A percentile compares a stretch with the other conserved stretches of the same genome.
These are phyloP conservation scores for Trypanosoma congolense DNA, from an alignment of 208 protist genomes.

Conservation along the genomic window DNA sequence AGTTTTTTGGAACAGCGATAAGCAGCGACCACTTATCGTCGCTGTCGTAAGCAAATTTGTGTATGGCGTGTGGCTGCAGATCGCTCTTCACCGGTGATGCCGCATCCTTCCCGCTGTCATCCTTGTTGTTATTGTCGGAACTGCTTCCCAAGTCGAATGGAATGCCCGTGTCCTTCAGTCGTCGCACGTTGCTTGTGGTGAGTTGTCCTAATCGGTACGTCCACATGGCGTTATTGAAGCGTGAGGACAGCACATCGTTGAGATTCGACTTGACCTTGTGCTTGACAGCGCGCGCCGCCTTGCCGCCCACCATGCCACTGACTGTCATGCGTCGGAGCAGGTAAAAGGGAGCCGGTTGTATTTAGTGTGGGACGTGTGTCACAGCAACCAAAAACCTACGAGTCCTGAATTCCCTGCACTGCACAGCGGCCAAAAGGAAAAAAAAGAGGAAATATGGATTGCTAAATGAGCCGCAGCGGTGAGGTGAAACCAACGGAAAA, in stretches of 20 bases:
- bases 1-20: slow-evolving; percentile 70
- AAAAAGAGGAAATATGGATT: too few species aligned
- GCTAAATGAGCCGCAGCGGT: too few species aligned
- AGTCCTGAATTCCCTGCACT: too few species aligned
- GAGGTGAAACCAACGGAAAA: too few species aligned
- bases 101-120: slow-evolving; percentile 10
- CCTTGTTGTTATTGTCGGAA: neutral
- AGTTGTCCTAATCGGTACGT: slow-evolving; percentile 79
- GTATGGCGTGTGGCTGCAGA: slow-evolving; percentile 76
- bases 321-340: neutral
- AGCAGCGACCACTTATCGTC: slow-evolving; percentile 66
- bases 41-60: slow-evolving; percentile 68
- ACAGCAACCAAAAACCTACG: too few species aligned
- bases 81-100: slow-evolving; percentile 65
- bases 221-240: slow-evolving; percentile 75
- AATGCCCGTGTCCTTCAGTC: slow-evolving; percentile 50
- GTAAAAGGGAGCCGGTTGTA: too few species aligned
- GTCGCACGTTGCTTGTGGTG: slow-evolving; percentile 72
- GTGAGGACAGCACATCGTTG: slow-evolving; percentile 46
- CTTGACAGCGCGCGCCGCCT: slow-evolving; percentile 56
- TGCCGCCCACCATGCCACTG: neutral
- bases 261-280: slow-evolving; percentile 69
- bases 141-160: slow-evolving; percentile 33
- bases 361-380: too few species aligned
- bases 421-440: too few species aligned